Percentiles rank a stretch among this genome's conserved stretches.
Evolutionary conservation across 2,329 filamentous ascomycete genomes (phyloP).

Genomic region (Fusarium decemcellulare): DNA sequence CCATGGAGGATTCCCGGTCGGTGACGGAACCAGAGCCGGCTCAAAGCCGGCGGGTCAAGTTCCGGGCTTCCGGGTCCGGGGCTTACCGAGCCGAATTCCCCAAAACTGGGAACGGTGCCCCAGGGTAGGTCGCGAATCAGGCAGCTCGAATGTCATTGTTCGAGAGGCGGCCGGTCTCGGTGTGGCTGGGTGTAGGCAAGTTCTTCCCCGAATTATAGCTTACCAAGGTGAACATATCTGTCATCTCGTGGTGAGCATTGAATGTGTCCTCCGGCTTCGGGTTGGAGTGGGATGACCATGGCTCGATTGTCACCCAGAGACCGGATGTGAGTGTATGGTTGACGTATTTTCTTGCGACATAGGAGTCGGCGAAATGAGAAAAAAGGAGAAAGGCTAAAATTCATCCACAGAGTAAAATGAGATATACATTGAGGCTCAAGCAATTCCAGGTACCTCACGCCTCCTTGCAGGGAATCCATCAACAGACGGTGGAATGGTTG

Average conservation of each 20-base stretch:
- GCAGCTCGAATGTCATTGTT: background rate
- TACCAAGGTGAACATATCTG: background rate
- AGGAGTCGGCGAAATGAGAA: background rate
- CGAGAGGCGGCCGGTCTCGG: constrained; percentile 16
- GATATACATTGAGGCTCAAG: constrained; percentile 4
- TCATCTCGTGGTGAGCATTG: background rate
- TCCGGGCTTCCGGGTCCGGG: constrained; percentile 20
- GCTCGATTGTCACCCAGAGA: constrained; percentile 7
- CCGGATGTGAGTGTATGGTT: constrained; percentile 8
- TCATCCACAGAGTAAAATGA: constrained; percentile 1
- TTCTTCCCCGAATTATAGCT: constrained; percentile 8
- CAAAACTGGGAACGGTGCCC: background rate
- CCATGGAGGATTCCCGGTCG: constrained; percentile 3
- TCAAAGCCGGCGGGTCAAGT: constrained; percentile 19
- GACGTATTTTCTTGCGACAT: background rate
- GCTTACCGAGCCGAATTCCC: constrained; percentile 9
- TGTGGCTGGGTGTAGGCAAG: background rate
- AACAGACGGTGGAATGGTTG: constrained; percentile 21
- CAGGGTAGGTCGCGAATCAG: background rate
- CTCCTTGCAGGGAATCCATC: background rate
- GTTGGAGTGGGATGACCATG: constrained; percentile 38
- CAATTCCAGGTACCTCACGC: constrained; percentile 8
- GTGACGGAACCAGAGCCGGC: constrained; percentile 19
- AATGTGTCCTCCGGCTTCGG: constrained; percentile 36
- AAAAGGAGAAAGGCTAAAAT: constrained; percentile 4